phyloP scores from a whole-genome alignment of 1,284 basidiomycete species.

The Afroboletus lepidellus region DNA sequence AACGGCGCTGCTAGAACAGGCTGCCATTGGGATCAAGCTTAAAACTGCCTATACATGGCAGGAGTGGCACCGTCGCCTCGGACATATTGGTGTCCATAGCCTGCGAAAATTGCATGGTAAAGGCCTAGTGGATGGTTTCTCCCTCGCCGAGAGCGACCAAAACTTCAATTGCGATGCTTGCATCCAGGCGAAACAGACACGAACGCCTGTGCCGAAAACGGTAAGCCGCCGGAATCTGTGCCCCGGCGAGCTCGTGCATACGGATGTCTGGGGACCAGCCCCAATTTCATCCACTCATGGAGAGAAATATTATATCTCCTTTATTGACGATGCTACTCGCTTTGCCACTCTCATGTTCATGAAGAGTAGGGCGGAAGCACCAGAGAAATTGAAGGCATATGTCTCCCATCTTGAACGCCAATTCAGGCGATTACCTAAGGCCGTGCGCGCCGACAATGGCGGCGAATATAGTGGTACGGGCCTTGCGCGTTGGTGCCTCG shows the following conservation, averaged over 20 bases:
- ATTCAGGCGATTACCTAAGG: background rate
- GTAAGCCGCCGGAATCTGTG: no score
- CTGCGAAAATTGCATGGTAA: background rate
- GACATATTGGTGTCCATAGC: background rate
- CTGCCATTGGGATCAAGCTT: background rate
- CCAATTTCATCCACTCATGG: background rate
- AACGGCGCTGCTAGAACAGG: background rate
- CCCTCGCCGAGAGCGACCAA: background rate
- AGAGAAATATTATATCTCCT: no score
- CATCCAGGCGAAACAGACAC: background rate
- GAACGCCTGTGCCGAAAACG: background rate
- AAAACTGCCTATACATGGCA: background rate
- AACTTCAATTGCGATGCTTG: background rate
- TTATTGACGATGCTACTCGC: no score
- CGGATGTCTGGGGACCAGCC: background rate
- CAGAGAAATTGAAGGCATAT: no score
- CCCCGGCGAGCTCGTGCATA: background rate
- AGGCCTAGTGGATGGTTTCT: background rate
- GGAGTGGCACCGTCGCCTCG: background rate
- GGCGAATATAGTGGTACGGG: background rate
- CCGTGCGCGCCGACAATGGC: background rate
- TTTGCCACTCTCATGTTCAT: no score
- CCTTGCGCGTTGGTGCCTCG: background rate
- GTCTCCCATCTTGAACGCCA: background rate
- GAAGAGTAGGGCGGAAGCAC: no score